Conservation (phyloP, 768 basidiomycete species). For the Lentinus brumalis region DNA sequence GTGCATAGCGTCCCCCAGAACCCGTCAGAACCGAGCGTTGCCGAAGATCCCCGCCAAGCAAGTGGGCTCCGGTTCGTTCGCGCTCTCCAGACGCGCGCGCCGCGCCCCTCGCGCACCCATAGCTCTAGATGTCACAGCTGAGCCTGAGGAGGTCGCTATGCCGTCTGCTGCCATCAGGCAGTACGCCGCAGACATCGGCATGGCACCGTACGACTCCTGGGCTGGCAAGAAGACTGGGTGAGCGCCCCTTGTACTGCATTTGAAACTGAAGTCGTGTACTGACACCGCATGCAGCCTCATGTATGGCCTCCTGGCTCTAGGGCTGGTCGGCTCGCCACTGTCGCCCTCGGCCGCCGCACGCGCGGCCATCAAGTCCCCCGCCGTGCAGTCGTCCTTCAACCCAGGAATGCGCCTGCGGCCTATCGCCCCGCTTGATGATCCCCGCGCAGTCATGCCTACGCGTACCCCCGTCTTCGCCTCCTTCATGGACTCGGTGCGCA, state of each 20-base stretch:
- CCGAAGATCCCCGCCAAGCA: constrained; percentile 8
- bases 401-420: constrained; percentile 12
- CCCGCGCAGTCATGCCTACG: constrained; percentile 19
- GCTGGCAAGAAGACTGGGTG: constrained; percentile 23
- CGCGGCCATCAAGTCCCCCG: constrained; percentile 11
- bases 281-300: constrained; percentile 12
- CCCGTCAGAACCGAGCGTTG: constrained; percentile 9
- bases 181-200: constrained; percentile 21
- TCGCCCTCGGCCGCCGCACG: constrained; percentile 13
- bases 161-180: constrained; percentile 16
- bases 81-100: constrained; percentile 10
- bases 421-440: constrained; percentile 19
- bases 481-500: constrained; percentile 24
- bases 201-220: constrained; percentile 26
- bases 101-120: constrained; percentile 15
- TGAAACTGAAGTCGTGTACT: not conserved
- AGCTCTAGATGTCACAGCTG: constrained; percentile 13
- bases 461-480: constrained; percentile 26
- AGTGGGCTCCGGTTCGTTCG: constrained; percentile 17
- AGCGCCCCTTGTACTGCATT: not conserved
- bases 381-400: constrained; percentile 1
- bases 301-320: constrained; percentile 24
- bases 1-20: constrained; percentile 12
- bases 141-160: constrained; percentile 15
- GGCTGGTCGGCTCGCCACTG: constrained; percentile 21